A percentile compares a stretch with the other conserved stretches of the same genome.
Conservation (phyloP, 768 basidiomycete genomes). For the Coprinopsis sp. region DNA sequence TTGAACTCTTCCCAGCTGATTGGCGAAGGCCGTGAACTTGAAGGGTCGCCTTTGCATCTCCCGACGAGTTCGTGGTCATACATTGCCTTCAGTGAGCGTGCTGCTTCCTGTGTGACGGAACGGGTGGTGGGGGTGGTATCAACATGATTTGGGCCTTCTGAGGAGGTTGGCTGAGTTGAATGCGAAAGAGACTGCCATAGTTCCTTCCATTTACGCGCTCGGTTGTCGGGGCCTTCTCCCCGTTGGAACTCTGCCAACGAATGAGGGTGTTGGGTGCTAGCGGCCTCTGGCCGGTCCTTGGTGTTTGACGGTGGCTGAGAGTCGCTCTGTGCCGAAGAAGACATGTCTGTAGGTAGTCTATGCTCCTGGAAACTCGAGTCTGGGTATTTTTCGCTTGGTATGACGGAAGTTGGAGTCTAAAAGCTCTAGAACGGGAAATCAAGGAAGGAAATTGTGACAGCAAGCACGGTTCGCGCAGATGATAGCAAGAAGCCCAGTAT, state of each 20-base stretch:
- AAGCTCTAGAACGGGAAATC: no score
- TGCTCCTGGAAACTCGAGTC: no score
- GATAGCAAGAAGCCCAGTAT: no score
- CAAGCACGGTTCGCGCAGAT: no score
- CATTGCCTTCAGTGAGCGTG: slow-evolving; percentile 57
- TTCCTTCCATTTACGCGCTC: slow-evolving; percentile 55
- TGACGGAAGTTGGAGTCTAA: no score
- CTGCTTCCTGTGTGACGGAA: slow-evolving; percentile 54
- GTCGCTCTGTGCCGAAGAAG: no score
- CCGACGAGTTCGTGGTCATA: slow-evolving; percentile 77
- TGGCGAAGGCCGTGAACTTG: slow-evolving; percentile 35
- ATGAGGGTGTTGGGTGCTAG: slow-evolving; percentile 37
- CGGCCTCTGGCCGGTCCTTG: not conserved
- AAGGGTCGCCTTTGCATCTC: slow-evolving; percentile 42
- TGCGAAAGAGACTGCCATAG: slow-evolving; percentile 59
- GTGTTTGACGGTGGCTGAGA: not conserved
- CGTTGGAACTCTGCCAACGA: slow-evolving; percentile 60
- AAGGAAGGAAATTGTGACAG: no score
- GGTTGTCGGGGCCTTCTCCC: slow-evolving; percentile 56
- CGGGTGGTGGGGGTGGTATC: slow-evolving; percentile 5
- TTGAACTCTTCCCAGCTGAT: slow-evolving; percentile 72
- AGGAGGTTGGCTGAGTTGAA: slow-evolving; percentile 19
- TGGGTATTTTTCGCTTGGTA: no score
- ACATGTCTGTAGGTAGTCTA: no score
- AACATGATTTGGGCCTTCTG: slow-evolving; percentile 7